Conservation (phyloP, 805 yeast genomes). For the Yamadazyma endophytica region DNA sequence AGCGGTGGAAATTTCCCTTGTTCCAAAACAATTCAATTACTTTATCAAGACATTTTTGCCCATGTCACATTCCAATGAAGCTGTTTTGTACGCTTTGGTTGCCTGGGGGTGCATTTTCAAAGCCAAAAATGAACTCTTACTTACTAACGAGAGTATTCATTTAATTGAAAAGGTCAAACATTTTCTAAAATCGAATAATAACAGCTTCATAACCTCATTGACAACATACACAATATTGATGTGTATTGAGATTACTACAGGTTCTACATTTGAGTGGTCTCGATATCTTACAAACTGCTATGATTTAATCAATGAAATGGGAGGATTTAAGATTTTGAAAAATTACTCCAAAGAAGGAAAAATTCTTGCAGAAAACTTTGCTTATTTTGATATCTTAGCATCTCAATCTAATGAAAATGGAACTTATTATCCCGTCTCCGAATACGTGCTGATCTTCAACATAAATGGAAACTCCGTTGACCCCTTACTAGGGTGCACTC, state of each 20-base stretch:
- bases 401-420: slow-evolving; percentile 16
- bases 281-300: slow-evolving; percentile 7
- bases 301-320: slow-evolving; percentile 9
- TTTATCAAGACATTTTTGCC: slow-evolving; percentile 49
- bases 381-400: slow-evolving; percentile 12
- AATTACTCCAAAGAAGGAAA: slow-evolving; percentile 7
- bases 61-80: slow-evolving; percentile 46
- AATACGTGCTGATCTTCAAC: slow-evolving; percentile 10
- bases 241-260: slow-evolving; percentile 31
- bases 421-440: slow-evolving; percentile 16
- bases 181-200: background rate
- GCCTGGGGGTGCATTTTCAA: slow-evolving; percentile 56
- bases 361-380: slow-evolving; percentile 10
- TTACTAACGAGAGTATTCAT: slow-evolving; percentile 1
- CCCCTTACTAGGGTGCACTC: slow-evolving; percentile 18
- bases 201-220: slow-evolving; percentile 21
- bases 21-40: slow-evolving; percentile 47
- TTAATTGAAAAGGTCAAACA: slow-evolving; percentile 1
- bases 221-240: slow-evolving; percentile 23
- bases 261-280: slow-evolving; percentile 18
- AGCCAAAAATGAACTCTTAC: background rate
- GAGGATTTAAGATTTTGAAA: slow-evolving; percentile 8
- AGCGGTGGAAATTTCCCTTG: slow-evolving; percentile 44
- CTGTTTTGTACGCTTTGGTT: slow-evolving; percentile 48
- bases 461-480: slow-evolving; percentile 10